Evolutionary conservation across 306 rosid species (phyloP), one percentile per base, ranked within the genome.

Genomic region (Nissolia schottii): DNA sequence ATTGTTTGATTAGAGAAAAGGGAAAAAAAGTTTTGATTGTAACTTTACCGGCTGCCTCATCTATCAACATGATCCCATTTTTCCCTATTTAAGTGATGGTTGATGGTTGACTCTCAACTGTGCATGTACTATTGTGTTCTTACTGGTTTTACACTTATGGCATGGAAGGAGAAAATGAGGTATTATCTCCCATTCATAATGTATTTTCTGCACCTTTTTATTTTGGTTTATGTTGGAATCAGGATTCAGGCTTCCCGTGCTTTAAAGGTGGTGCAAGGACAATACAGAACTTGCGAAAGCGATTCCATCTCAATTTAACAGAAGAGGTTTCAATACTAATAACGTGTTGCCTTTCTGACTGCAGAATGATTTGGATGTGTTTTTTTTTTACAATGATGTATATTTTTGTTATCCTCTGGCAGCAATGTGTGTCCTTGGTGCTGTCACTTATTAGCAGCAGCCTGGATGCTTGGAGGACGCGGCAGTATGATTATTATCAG

Each of bases 381-480:
- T 74, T 77, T 49, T 71, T 74, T 77, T 49, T 79, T 22, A 80
- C 57, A 13, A 2, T 77, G 13, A 2, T n/a, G 20, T 38, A 35
- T n/a, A 9, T 15, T 65, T 20, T 48, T 74, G 16, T 9, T 27
- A 2, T 32, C 51, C 61, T 64, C 51, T 80, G 9, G 84, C 96
- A 91, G 99, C 99, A 95, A 89, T 95, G 99, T 73, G 99, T 95
- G 61, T 95, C 99, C 24, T 80, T 95, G 86, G 99, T 95, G 78
- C 96, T 95, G 72, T 89, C 99, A 12, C 91, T 95, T 27, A 95
- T 95, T 63, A 91, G 99, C 88, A 89, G 93, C 83, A 95, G 99
- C 82, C 85, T 95, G 78, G 99, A 95, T 83, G 99, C 99, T 38
- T 95, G 99, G 99, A 87, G 99, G 79, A 95, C 99, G 58, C 85